phyloP scores from a whole-genome alignment of 148 eudicot species.

The Gaultheria prostrata region DNA sequence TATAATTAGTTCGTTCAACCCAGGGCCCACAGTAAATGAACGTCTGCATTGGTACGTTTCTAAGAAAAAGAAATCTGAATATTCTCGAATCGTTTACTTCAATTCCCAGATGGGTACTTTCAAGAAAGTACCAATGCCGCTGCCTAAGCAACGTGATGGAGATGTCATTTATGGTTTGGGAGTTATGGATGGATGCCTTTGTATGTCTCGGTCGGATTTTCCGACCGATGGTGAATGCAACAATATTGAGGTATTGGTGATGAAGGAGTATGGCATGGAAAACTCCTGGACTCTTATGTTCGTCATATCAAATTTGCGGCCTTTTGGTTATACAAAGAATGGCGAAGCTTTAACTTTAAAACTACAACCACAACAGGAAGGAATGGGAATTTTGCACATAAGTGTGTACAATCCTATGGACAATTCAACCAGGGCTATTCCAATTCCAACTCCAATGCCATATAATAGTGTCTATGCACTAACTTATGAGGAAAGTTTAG shows the following conservation, averaged over 20 bases:
- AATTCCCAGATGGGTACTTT: neutral
- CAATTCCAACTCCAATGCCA: neutral
- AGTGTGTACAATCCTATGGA: neutral
- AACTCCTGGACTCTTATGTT: neutral
- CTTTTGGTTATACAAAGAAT: neutral
- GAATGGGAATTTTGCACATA: neutral
- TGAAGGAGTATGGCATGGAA: neutral
- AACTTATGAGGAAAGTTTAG: neutral
- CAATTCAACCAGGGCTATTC: neutral
- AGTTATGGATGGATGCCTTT: neutral
- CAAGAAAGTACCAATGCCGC: neutral
- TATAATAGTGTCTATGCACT: neutral
- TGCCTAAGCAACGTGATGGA: neutral
- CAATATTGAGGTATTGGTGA: neutral
- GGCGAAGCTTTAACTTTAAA: neutral
- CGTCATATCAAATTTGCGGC: neutral
- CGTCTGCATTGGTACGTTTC: too few species aligned
- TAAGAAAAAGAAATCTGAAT: neutral
- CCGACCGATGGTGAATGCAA: neutral
- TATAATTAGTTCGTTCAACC: neutral
- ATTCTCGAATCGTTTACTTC: too few species aligned
- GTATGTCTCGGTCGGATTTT: neutral
- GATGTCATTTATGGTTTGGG: neutral
- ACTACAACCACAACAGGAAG: neutral
- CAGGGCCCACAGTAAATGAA: neutral